These are phyloP conservation scores for Hymenoscyphus fructigenus DNA, from an alignment of 2,329 filamentous ascomycete genomes.

Conservation along the genomic window DNA sequence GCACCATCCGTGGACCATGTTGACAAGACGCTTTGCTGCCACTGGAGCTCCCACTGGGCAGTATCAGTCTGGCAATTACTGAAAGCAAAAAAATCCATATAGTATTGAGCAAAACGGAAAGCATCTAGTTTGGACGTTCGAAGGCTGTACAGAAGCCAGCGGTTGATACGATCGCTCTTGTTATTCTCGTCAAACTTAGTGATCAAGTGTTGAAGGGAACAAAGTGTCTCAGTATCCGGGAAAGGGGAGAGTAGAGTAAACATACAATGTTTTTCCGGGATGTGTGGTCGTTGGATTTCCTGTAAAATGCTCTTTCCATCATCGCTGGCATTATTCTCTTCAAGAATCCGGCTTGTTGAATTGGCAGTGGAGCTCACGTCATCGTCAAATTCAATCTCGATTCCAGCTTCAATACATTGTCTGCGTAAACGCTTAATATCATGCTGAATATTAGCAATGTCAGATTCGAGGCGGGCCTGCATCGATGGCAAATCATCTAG, in stretches of 20 bases:
- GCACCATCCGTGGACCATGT: slow-evolving; percentile 13
- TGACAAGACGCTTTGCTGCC: slow-evolving; percentile 4
- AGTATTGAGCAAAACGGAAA: background rate
- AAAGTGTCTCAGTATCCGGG: slow-evolving; percentile 7
- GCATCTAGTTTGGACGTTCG: background rate
- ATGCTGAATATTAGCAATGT: slow-evolving; percentile 12
- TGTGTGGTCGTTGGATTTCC: background rate
- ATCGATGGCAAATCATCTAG: slow-evolving; percentile 12
- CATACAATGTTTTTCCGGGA: slow-evolving; percentile 14
- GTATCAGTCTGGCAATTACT: background rate
- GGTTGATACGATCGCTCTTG: slow-evolving; percentile 19
- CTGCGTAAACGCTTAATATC: background rate
- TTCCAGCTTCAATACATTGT: slow-evolving; percentile 14
- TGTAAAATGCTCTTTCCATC: background rate
- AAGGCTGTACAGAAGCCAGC: slow-evolving; percentile 16
- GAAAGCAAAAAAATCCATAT: background rate
- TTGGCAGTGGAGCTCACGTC: background rate
- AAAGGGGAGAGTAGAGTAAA: slow-evolving; percentile 12
- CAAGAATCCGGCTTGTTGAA: background rate
- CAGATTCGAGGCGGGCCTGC: slow-evolving; percentile 11
- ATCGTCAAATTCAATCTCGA: background rate
- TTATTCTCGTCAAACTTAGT: slow-evolving; percentile 20
- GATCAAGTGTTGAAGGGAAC: slow-evolving; percentile 5
- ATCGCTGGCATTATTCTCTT: background rate
- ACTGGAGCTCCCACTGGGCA: slow-evolving; percentile 11